Base-by-base conservation (phyloP, 331 rosid genomes). In the Rosa hybrid region DNA sequence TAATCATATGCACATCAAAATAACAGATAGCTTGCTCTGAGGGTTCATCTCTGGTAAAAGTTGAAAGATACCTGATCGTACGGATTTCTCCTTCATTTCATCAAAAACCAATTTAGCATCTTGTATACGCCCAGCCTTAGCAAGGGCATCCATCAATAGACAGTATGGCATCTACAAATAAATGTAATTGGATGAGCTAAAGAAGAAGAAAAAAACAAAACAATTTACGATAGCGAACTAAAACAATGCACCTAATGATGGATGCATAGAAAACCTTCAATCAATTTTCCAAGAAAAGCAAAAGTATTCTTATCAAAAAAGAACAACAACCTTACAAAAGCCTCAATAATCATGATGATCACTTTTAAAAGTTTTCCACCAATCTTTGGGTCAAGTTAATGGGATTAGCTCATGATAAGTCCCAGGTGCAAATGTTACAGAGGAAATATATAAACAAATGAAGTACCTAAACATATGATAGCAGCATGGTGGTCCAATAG, bases 141-240 rank as follows among this genome's bases (percentile, higher is more conserved):
- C 92, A 78, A 92, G 91, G 81, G 94, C 98, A 88, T 91, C 94
- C 92, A 95, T 92, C 85, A 91, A 77, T 77, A 90, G 72, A 86
- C 98, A 91, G 85, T 90, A 95, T 10, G 98, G 96, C 93, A 95
- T 95, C 98, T 95, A 76, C 81, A 83, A 72, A 68, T 38, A 23
- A 25, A 82, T 27, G 73, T 38, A 68, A 75, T 1, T n/a, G n/a
- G 50, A 57, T 62, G 18, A 83, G 79, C 71, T 48, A 64, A 39
- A 48, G 27, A 46, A 23, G 67, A 71, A 30, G 62, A 8, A 23
- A 27, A 45, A 0, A 74, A 45, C n/a, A 23, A 25, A 10, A 30
- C 34, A 42, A 23, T 63, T 68, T 39, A 12, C 7, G 4, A 81
- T 38, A 17, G 49, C 4, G 48, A 46, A 62, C 44, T 72, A 72